phyloP scores from a whole-genome alignment of 108 stramenopile species.

The Phaeodactylum tricornutum region DNA sequence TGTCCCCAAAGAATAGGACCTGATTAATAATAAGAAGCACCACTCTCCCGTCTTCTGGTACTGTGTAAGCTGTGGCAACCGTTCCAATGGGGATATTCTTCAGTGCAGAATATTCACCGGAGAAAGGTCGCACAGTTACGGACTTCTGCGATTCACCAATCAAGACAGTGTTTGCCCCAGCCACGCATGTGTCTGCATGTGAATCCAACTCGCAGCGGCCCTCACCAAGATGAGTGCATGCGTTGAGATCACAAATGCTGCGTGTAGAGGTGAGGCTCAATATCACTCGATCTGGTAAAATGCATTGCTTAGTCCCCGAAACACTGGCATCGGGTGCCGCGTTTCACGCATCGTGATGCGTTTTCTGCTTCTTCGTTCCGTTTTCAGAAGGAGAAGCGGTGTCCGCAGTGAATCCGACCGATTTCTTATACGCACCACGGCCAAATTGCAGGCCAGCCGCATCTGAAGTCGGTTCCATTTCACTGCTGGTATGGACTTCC shows the following conservation, averaged over 20 bases:
- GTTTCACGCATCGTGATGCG: too few relatives aligned
- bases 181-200: constrained; percentile 19
- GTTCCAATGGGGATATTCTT: constrained; percentile 20
- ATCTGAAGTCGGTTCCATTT: too few relatives aligned
- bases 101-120: background rate
- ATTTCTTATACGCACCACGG: background rate
- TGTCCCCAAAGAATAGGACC: constrained; percentile 13
- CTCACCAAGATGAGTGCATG: too few relatives aligned
- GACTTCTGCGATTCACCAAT: background rate
- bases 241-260: too few relatives aligned
- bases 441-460: background rate
- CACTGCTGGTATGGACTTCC: too few relatives aligned
- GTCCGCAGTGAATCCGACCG: too few relatives aligned
- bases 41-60: constrained; percentile 10
- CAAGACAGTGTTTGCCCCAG: constrained; percentile 9
- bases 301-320: too few relatives aligned
- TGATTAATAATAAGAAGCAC: constrained; percentile 18
- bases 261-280: too few relatives aligned
- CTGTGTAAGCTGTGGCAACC: constrained; percentile 14
- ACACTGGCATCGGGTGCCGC: too few relatives aligned
- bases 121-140: constrained; percentile 5
- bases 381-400: too few relatives aligned
- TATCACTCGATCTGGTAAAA: too few relatives aligned
- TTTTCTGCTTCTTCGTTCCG: too few relatives aligned
- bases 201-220: constrained; percentile 7